phyloP scores from a whole-genome alignment of 176 grass and related monocot genomes.

The Aegilops sharonensis region DNA sequence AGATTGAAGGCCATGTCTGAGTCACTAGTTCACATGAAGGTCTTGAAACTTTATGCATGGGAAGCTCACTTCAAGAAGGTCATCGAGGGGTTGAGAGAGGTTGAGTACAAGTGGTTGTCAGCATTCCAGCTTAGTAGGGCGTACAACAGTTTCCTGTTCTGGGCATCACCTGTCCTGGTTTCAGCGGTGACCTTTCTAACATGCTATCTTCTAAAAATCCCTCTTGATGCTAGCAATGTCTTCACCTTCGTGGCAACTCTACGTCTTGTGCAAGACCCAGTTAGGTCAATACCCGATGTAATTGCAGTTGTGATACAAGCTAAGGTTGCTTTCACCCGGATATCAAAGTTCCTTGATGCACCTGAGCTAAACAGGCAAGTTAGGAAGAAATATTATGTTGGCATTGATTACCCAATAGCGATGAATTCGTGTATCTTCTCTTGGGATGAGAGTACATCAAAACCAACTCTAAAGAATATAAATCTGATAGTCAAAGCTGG shows the following conservation, averaged over 20 bases:
- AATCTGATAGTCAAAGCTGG: constrained; percentile 61
- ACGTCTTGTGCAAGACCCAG: constrained; percentile 73
- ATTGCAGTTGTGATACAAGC: constrained; percentile 85
- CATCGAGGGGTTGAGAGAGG: constrained; percentile 69
- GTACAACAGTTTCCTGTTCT: constrained; percentile 87
- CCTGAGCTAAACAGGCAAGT: constrained; percentile 52
- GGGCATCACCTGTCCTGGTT: constrained; percentile 80
- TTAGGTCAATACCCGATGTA: constrained; percentile 74
- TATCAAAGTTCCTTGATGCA: constrained; percentile 72
- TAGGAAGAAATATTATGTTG: constrained; percentile 26
- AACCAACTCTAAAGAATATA: constrained; percentile 64
- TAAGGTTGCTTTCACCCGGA: constrained; percentile 75
- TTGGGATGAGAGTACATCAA: constrained; percentile 65
- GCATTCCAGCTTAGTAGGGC: constrained; percentile 80
- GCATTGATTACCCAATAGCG: constrained; percentile 35
- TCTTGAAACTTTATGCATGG: constrained; percentile 89
- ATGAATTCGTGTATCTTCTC: constrained; percentile 68
- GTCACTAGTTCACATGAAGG: constrained; percentile 76
- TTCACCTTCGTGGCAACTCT: constrained; percentile 87
- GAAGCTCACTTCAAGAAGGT: constrained; percentile 82
- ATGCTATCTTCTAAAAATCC: constrained; percentile 67
- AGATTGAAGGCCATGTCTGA: constrained; percentile 84
- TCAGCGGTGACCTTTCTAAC: constrained; percentile 75
- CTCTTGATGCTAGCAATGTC: constrained; percentile 79
- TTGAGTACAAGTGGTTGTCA: constrained; percentile 67